Conservation (phyloP, 225 moss, liverwort and hornwort species). For the Lunularia cruciata region DNA sequence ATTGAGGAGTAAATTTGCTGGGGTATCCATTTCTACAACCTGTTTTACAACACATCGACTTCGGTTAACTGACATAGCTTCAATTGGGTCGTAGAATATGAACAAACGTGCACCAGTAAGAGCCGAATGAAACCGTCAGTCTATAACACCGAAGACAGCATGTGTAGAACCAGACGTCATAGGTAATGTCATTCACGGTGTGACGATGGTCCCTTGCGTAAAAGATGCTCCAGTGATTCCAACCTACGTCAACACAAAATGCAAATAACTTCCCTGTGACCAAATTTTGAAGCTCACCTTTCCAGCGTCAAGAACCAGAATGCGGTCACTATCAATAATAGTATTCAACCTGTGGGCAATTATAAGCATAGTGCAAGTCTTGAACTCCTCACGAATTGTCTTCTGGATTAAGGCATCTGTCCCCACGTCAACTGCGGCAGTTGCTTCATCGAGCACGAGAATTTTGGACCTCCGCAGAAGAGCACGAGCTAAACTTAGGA, state of each 20-base stretch:
- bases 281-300: conserved; percentile 26
- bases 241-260: neutral
- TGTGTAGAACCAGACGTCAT: no score
- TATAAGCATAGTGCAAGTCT: conserved; percentile 91
- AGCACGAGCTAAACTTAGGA: conserved; percentile 85
- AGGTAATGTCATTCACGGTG: no score
- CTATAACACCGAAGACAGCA: no score
- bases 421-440: conserved; percentile 93
- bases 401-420: conserved; percentile 95
- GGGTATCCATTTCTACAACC: conserved; percentile 53
- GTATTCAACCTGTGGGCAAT: conserved; percentile 95
- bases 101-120: no score
- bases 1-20: conserved; percentile 56
- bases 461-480: conserved; percentile 87
- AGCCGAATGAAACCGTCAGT: no score
- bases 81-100: no score
- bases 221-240: neutral
- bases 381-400: conserved; percentile 92
- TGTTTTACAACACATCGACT: conserved; percentile 5
- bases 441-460: conserved; percentile 91
- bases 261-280: neutral
- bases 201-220: no score
- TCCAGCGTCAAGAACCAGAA: conserved; percentile 85
- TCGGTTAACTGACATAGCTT: no score
- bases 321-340: conserved; percentile 96